Conservation (phyloP, 2,329 filamentous ascomycete species). For the Proliferodiscus dingleyae region DNA sequence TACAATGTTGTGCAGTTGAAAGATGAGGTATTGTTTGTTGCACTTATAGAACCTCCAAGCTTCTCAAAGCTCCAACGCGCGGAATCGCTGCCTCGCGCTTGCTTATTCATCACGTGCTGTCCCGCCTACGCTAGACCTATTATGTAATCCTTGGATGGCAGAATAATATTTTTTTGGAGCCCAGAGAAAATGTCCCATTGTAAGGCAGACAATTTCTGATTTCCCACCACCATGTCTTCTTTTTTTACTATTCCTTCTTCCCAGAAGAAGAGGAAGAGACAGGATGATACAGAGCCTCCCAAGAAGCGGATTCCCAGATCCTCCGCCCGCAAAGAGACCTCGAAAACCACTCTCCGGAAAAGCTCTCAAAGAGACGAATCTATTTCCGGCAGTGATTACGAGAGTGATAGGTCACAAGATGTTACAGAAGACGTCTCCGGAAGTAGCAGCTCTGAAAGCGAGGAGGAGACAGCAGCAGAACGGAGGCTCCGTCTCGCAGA, state of each 20-base stretch:
- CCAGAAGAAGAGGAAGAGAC: constrained; percentile 85
- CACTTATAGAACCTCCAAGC: constrained; percentile 20
- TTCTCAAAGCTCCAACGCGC: constrained; percentile 24
- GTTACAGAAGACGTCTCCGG: constrained; percentile 47
- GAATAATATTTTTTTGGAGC: background rate
- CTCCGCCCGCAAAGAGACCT: constrained; percentile 15
- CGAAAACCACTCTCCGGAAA: constrained; percentile 39
- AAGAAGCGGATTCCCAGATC: constrained; percentile 50
- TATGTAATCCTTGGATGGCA: background rate
- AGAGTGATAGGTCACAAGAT: constrained; percentile 51
- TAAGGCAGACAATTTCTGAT: background rate
- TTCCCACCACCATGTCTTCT: constrained; percentile 65
- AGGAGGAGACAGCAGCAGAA: constrained; percentile 85
- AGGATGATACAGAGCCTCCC: constrained; percentile 47
- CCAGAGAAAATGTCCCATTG: background rate
- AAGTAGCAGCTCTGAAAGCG: constrained; percentile 42
- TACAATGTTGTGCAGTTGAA: constrained; percentile 18
- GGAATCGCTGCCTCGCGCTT: constrained; percentile 28
- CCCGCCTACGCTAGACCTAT: background rate
- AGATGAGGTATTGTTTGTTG: constrained; percentile 19
- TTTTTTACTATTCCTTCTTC: constrained; percentile 89
- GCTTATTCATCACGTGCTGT: constrained; percentile 4
- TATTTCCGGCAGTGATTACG: constrained; percentile 80
- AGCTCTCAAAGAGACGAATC: constrained; percentile 49
- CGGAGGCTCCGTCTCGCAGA: constrained; percentile 82